Conservation (phyloP, 768 basidiomycete genomes). For the Lepiota brunneoincarnata region DNA sequence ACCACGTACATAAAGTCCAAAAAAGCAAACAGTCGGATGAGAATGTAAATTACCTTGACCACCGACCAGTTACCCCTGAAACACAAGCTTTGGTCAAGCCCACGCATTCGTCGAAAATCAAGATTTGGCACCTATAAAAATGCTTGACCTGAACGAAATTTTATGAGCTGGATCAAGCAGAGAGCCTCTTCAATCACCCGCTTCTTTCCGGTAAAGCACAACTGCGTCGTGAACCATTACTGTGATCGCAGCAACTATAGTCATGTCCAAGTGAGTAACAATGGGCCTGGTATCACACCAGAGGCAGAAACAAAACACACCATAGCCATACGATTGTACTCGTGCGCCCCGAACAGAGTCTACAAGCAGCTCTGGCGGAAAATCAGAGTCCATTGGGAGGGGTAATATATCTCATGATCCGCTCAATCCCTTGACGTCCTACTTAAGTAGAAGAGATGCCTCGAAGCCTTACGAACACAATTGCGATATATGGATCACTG, state of each 20-base stretch:
- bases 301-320: not conserved
- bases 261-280: not conserved
- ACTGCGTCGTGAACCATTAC: not conserved
- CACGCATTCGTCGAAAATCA: not conserved
- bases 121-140: not conserved
- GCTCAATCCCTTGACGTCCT: too few relatives aligned
- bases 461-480: constrained; percentile 3
- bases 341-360: not conserved
- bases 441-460: not conserved
- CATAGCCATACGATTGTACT: not conserved
- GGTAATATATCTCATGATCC: too few relatives aligned
- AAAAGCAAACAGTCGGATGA: not conserved
- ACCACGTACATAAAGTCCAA: not conserved
- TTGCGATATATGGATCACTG: not conserved
- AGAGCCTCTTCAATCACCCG: not conserved
- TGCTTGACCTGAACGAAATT: not conserved
- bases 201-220: constrained; percentile 5
- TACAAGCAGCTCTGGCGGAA: not conserved
- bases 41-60: constrained; percentile 1
- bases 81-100: not conserved
- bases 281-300: too few relatives aligned
- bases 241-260: constrained; percentile 1
- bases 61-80: not conserved
- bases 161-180: not conserved
- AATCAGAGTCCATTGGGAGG: not conserved